These are phyloP conservation scores for Quercus mongolica DNA, from an alignment of 306 rosid genomes.

Conservation along the genomic window DNA sequence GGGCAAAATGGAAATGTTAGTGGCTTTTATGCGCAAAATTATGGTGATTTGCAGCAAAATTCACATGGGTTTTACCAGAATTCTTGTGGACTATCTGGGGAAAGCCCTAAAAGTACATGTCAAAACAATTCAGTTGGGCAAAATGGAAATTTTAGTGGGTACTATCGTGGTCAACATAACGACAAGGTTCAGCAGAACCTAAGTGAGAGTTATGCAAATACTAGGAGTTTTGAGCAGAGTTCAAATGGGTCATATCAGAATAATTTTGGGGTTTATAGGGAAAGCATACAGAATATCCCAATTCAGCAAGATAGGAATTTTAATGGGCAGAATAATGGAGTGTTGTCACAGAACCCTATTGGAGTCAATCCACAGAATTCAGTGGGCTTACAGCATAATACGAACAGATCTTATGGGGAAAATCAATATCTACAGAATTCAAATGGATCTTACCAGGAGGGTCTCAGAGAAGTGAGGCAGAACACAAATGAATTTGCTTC, in stretches of 20 bases:
- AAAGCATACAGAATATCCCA: neutral
- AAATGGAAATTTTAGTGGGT: neutral
- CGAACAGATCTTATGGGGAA: neutral
- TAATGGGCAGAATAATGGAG: too few species aligned
- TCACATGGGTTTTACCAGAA: neutral
- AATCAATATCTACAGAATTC: slow-evolving; percentile 18
- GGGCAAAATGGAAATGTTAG: neutral
- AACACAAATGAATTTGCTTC: slow-evolving; percentile 17
- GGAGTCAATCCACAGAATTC: too few species aligned
- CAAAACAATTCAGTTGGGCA: neutral
- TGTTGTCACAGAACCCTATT: too few species aligned
- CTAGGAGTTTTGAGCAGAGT: neutral
- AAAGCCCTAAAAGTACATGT: neutral
- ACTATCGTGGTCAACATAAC: neutral
- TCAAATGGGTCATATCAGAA: neutral
- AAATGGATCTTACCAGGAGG: slow-evolving; percentile 18
- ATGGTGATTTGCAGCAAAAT: too few species aligned
- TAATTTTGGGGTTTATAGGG: neutral
- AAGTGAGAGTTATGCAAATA: neutral
- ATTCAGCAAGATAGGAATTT: too few species aligned
- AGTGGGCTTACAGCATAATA: too few species aligned
- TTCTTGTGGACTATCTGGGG: neutral
- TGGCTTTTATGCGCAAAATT: neutral
- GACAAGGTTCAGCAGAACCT: neutral
- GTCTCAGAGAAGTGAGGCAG: slow-evolving; percentile 26